phyloP scores from a whole-genome alignment of 805 yeast species.

The Candida sithepensis region DNA sequence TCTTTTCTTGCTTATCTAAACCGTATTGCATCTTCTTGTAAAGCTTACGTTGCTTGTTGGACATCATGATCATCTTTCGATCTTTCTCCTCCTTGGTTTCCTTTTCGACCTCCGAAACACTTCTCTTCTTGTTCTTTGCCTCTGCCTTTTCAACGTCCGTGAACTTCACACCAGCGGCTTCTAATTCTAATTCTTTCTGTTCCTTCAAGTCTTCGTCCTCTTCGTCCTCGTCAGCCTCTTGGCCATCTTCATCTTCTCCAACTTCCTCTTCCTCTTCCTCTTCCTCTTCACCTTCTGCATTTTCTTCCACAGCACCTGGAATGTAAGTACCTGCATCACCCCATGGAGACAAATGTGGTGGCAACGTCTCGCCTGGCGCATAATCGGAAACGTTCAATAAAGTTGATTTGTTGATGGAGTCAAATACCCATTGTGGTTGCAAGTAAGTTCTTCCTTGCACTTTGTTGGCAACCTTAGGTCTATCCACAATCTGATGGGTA shows the following conservation, averaged over 20 bases:
- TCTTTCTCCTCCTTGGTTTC: conserved; percentile 74
- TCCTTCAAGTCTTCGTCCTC: conserved; percentile 52
- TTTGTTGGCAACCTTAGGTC: conserved; percentile 74
- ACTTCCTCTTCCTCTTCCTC: conserved; percentile 49
- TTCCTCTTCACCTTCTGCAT: conserved; percentile 40
- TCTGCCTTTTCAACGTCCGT: conserved; percentile 48
- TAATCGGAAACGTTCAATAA: conserved; percentile 76
- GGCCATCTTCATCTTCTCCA: conserved; percentile 51
- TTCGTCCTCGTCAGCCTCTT: conserved; percentile 49
- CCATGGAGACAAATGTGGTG: conserved; percentile 99
- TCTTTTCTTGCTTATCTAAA: conserved; percentile 73
- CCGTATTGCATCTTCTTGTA: conserved; percentile 96
- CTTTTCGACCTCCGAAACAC: conserved; percentile 39
- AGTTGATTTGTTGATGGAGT: conserved; percentile 74
- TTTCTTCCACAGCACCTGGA: conserved; percentile 60
- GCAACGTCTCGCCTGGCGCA: conserved; percentile 91
- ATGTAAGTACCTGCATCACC: conserved; percentile 91
- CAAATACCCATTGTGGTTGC: conserved; percentile 98
- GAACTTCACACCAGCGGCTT: conserved; percentile 81
- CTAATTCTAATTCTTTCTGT: conserved; percentile 83
- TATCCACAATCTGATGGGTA: conserved; percentile 92
- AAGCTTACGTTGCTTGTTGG: conserved; percentile 89
- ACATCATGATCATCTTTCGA: conserved; percentile 94
- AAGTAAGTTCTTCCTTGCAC: conserved; percentile 90
- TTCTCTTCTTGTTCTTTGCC: conserved; percentile 36